Evolutionary conservation across 768 basidiomycete genomes (phyloP).

Genomic region (Boletellus ananiceps): DNA sequence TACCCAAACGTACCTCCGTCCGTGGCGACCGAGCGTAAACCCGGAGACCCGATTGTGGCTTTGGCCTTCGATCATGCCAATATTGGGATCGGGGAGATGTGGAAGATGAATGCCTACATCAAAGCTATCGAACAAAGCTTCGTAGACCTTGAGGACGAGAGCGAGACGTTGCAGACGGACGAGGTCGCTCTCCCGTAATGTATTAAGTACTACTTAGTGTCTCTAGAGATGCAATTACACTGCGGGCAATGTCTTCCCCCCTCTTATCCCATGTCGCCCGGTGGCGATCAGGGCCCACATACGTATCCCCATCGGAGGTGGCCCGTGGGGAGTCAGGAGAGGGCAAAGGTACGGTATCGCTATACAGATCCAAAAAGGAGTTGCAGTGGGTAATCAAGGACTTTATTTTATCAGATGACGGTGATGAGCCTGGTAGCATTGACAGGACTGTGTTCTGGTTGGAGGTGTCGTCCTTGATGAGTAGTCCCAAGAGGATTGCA

Average conservation of each 20-base stretch:
- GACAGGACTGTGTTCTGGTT: constrained; percentile 33
- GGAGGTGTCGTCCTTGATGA: constrained; percentile 33
- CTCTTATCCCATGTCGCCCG: constrained; percentile 24
- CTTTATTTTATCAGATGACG: constrained; percentile 24
- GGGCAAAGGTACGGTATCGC: constrained; percentile 28
- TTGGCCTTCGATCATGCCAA: constrained; percentile 80
- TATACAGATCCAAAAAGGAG: constrained; percentile 41
- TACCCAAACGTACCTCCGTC: constrained; percentile 80
- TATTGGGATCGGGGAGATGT: constrained; percentile 72
- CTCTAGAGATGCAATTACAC: constrained; percentile 54
- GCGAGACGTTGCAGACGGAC: constrained; percentile 12
- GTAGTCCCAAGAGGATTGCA: constrained; percentile 64
- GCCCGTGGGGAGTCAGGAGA: constrained; percentile 13
- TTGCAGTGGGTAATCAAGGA: constrained; percentile 34
- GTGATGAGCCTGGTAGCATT: constrained; percentile 33
- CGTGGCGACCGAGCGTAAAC: constrained; percentile 17
- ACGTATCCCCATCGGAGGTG: constrained; percentile 3
- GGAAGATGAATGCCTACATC: constrained; percentile 79
- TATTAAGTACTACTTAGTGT: constrained; percentile 7
- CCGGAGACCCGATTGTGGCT: constrained; percentile 48
- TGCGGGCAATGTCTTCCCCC: constrained; percentile 42
- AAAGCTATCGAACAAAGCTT: constrained; percentile 64
- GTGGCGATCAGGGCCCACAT: constrained; percentile 2
- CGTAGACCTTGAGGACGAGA: constrained; percentile 47
- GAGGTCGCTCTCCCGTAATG: constrained; percentile 21